Evolutionary conservation across 805 yeast genomes (phyloP).

Genomic region (Debaryomyces castellii): DNA sequence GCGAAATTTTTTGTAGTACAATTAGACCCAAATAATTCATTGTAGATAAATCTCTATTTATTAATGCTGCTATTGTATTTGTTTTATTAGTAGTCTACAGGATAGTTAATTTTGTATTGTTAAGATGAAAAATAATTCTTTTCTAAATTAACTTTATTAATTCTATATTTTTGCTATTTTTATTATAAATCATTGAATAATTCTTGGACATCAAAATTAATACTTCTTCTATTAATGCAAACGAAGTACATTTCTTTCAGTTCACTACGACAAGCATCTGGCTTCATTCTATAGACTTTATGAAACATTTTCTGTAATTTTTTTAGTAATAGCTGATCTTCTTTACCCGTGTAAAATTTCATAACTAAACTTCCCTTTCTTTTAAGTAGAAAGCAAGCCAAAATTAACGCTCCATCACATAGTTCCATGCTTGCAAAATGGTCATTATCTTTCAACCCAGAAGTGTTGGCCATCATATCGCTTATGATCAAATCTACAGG

Average conservation of each 20-base stretch:
- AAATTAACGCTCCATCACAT: constrained; percentile 85
- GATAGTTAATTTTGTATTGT: too few species aligned
- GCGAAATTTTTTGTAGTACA: not conserved
- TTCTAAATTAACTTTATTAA: not conserved
- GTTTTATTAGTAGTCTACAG: too few species aligned
- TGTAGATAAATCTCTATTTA: too few species aligned
- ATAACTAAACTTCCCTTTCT: constrained; percentile 75
- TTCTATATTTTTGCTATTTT: not conserved
- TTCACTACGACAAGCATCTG: constrained; percentile 74
- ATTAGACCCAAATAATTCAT: too few species aligned
- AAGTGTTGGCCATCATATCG: constrained; percentile 90
- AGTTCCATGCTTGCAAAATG: constrained; percentile 85
- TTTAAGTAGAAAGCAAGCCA: constrained; percentile 68
- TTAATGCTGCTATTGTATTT: too few species aligned
- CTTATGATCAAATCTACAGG: constrained; percentile 53
- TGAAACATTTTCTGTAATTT: constrained; percentile 59
- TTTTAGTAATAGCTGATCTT: constrained; percentile 63
- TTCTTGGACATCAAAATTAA: constrained; percentile 8
- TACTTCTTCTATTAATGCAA: constrained; percentile 49
- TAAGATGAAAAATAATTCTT: too few species aligned
- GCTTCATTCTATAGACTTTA: constrained; percentile 70
- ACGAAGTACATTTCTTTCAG: constrained; percentile 84
- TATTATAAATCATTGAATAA: not conserved
- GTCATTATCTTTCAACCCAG: constrained; percentile 79
- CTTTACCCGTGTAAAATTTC: constrained; percentile 82